phyloP scores from a whole-genome alignment of 371 early-diverging fungal species.

The Entomophthora muscae region DNA sequence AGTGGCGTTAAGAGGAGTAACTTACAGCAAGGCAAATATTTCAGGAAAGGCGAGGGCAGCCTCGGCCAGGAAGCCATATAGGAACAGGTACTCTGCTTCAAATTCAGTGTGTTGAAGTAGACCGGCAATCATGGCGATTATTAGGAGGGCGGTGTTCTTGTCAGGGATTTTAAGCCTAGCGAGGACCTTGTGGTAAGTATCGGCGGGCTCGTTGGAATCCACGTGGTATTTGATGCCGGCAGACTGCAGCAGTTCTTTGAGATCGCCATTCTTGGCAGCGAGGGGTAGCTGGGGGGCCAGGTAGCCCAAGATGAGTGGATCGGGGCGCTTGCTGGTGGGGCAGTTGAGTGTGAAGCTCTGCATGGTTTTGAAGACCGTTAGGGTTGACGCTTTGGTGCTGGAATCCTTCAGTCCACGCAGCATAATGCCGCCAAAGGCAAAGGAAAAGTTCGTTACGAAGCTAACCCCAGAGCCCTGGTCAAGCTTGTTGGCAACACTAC shows the following conservation, averaged over 20 bases:
- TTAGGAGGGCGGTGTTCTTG: constrained; percentile 42
- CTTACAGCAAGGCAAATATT: constrained; percentile 53
- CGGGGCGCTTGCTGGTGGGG: constrained; percentile 23
- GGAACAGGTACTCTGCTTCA: constrained; percentile 63
- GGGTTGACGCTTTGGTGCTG: constrained; percentile 49
- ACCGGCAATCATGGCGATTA: constrained; percentile 51
- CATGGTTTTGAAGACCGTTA: constrained; percentile 43
- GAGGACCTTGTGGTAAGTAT: constrained; percentile 37
- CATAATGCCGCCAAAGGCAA: constrained; percentile 62
- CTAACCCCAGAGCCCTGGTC: constrained; percentile 58
- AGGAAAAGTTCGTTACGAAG: constrained; percentile 72
- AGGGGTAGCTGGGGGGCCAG: constrained; percentile 51
- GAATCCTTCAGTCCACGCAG: constrained; percentile 66
- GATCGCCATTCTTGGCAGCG: constrained; percentile 37
- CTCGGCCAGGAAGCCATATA: constrained; percentile 71
- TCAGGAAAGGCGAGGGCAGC: constrained; percentile 56
- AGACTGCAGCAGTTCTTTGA: constrained; percentile 36
- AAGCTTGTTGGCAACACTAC: constrained; percentile 34
- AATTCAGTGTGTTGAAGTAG: constrained; percentile 67
- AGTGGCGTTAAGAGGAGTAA: neutral
- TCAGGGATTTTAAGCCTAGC: constrained; percentile 44
- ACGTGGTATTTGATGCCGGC: constrained; percentile 30
- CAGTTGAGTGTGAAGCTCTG: constrained; percentile 35
- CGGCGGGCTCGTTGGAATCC: constrained; percentile 22
- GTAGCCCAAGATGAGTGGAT: constrained; percentile 49